A percentile compares a stretch with the other conserved stretches of the same genome.
Conservation (phyloP, 2,329 filamentous ascomycete genomes). For the Teratosphaeria viscida region DNA sequence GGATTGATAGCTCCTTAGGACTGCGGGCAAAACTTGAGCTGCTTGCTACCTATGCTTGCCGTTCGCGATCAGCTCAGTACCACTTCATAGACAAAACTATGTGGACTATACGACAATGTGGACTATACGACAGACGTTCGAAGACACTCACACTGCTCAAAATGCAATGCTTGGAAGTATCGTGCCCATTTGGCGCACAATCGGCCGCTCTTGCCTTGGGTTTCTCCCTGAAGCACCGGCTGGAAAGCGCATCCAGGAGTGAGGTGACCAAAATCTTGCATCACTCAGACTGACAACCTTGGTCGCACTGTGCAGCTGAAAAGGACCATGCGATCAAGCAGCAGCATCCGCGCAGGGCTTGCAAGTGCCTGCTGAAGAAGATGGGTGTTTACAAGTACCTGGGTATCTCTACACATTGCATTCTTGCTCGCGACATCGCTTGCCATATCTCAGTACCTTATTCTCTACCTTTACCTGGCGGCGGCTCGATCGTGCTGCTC, state of each 20-base stretch:
- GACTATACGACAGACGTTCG: too few species aligned
- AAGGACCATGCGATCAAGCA: neutral
- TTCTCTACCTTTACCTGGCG: conserved; percentile 9
- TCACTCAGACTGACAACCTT: too few species aligned
- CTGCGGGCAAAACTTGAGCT: neutral
- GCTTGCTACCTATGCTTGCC: neutral
- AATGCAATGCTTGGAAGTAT: too few species aligned
- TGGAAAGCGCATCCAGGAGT: neutral
- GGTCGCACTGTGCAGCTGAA: neutral
- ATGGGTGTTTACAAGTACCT: neutral
- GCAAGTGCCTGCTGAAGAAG: neutral
- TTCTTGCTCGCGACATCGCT: neutral
- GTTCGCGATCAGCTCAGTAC: neutral
- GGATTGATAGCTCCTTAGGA: conserved; percentile 6
- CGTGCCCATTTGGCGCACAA: too few species aligned
- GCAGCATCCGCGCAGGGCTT: neutral
- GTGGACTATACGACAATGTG: too few species aligned
- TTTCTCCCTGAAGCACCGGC: too few species aligned
- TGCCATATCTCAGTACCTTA: neutral
- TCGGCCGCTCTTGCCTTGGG: too few species aligned
- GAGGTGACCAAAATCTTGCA: neutral
- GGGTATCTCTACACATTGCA: neutral
- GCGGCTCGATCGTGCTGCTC: conserved; percentile 72
- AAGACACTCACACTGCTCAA: too few species aligned
- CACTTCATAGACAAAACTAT: too few species aligned